These are phyloP conservation scores for Aspergillus saccharolyticus DNA, from an alignment of 495 filamentous ascomycete genomes.

Conservation along the genomic window DNA sequence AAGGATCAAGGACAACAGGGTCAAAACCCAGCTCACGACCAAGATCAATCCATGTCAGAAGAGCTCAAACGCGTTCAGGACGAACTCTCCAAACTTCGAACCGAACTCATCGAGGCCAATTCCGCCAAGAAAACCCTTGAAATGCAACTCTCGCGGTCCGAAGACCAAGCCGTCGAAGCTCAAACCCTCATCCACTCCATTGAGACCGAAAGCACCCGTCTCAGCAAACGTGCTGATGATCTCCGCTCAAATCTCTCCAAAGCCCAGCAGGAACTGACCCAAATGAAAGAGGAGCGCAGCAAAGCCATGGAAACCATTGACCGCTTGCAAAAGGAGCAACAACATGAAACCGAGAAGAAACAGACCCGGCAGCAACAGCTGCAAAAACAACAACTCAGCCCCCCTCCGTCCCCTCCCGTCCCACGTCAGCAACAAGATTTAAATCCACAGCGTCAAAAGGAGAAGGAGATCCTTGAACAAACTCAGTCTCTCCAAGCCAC, in stretches of 20 bases:
- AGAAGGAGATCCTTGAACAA: slow-evolving; percentile 19
- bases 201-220: slow-evolving; percentile 43
- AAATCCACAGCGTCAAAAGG: neutral
- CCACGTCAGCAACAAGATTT: slow-evolving; percentile 4
- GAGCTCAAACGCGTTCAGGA: slow-evolving; percentile 25
- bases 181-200: slow-evolving; percentile 41
- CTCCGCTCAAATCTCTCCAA: slow-evolving; percentile 33
- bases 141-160: slow-evolving; percentile 28
- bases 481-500: slow-evolving; percentile 35
- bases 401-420: slow-evolving; percentile 25
- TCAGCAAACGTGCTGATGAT: slow-evolving; percentile 31
- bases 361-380: slow-evolving; percentile 19
- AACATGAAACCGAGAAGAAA: slow-evolving; percentile 16
- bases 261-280: slow-evolving; percentile 29
- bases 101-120: slow-evolving; percentile 25
- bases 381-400: slow-evolving; percentile 22
- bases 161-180: slow-evolving; percentile 38
- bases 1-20: neutral
- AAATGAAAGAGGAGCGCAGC: slow-evolving; percentile 33
- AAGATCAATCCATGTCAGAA: slow-evolving; percentile 15
- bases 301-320: slow-evolving; percentile 66
- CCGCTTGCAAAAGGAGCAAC: slow-evolving; percentile 80
- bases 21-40: neutral
- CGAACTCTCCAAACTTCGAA: slow-evolving; percentile 28
- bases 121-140: slow-evolving; percentile 30